Conservation (phyloP, 2,329 filamentous ascomycete genomes). For the Phyllosticta citrichinensis region DNA sequence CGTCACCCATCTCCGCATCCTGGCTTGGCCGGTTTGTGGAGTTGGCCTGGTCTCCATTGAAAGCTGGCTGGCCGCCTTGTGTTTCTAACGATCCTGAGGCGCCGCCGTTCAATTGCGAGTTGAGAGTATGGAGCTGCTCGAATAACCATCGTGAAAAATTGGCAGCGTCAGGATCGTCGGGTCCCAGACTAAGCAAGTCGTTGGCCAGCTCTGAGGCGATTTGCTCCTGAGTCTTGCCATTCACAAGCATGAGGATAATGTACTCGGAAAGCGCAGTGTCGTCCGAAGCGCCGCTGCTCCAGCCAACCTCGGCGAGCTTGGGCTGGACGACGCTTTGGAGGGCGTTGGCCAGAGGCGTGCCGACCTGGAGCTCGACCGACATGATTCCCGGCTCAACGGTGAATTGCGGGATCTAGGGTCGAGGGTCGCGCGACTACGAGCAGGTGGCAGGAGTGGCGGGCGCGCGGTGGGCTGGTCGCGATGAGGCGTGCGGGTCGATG, state of each 20-base stretch:
- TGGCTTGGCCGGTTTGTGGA: constrained; percentile 8
- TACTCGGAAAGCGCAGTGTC: constrained; percentile 87
- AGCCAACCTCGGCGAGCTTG: constrained; percentile 86
- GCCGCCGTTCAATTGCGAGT: constrained; percentile 50
- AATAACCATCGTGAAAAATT: constrained; percentile 94
- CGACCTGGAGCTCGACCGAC: constrained; percentile 65
- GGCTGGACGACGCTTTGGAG: constrained; percentile 76
- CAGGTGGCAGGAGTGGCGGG: constrained; percentile 2
- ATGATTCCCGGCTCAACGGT: constrained; percentile 38
- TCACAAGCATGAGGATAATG: constrained; percentile 93
- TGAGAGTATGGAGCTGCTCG: constrained; percentile 63
- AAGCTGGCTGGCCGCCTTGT: constrained; percentile 15
- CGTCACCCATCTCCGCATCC: constrained; percentile 65
- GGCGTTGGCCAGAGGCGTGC: constrained; percentile 75
- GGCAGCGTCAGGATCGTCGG: constrained; percentile 71
- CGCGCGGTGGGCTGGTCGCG: neutral
- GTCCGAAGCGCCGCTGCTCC: constrained; percentile 71
- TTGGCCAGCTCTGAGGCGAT: constrained; percentile 80
- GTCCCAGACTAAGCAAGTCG: constrained; percentile 71
- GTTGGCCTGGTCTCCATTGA: neutral
- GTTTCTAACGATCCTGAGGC: constrained; percentile 19
- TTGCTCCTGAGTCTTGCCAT: constrained; percentile 85
- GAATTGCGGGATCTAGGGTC: constrained; percentile 8
- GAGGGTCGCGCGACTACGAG: constrained; percentile 1
- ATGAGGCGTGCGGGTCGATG: neutral